Conservation (phyloP, 169 alveolate species). For the Plasmodium adleri region DNA sequence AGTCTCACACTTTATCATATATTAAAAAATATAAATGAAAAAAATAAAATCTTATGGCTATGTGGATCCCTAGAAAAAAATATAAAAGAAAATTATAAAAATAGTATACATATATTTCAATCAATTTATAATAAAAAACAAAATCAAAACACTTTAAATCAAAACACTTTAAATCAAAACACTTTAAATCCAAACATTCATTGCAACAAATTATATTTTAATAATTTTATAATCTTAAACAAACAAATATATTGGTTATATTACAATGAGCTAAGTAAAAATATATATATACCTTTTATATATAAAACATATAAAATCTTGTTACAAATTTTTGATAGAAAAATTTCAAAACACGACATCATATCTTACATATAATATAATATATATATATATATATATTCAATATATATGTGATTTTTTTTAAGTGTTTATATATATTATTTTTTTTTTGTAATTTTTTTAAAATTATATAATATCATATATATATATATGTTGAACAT, state of each 20-base stretch:
- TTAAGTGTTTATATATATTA: too few species aligned
- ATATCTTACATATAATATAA: constrained; percentile 2
- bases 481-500: too few species aligned
- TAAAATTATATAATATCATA: too few species aligned
- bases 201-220: not conserved
- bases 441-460: too few species aligned
- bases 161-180: not conserved
- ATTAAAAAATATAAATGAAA: constrained; percentile 1
- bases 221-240: constrained; percentile 48
- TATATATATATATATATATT: too few species aligned
- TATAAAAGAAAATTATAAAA: constrained; percentile 6
- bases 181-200: not conserved
- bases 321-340: constrained; percentile 15
- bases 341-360: not conserved
- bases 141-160: not conserved
- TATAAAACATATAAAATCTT: constrained; percentile 21
- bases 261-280: constrained; percentile 6
- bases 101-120: constrained; percentile 29
- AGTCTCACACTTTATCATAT: constrained; percentile 12
- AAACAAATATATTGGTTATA: constrained; percentile 39
- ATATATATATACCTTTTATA: constrained; percentile 10
- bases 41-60: constrained; percentile 58
- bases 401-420: too few species aligned
- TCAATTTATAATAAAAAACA: not conserved
- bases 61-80: constrained; percentile 66